Evolutionary conservation across 129 eudicot species (phyloP).

Genomic region (Tagetes patula): DNA sequence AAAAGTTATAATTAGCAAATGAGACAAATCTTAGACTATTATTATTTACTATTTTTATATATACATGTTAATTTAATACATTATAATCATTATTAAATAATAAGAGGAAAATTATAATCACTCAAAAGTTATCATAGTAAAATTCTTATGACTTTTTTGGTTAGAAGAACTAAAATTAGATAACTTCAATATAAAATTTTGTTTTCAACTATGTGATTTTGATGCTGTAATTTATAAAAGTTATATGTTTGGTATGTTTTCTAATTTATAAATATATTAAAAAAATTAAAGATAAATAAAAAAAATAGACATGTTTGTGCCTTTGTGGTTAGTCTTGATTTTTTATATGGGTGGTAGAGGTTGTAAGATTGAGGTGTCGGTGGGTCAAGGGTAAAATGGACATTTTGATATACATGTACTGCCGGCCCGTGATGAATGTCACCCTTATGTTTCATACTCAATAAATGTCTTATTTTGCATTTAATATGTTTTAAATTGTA

Average conservation of each 20-base stretch:
- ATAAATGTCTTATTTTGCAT: not conserved
- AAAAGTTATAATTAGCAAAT: too few species aligned
- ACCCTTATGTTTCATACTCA: conserved; percentile 18
- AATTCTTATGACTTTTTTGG: too few species aligned
- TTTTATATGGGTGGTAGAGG: not conserved
- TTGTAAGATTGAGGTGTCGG: conserved; percentile 40
- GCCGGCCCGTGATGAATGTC: conserved; percentile 39
- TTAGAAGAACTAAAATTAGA: too few species aligned
- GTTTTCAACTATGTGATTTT: not conserved
- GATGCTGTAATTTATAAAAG: not conserved
- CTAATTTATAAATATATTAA: not conserved
- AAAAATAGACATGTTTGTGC: not conserved
- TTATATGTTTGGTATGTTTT: not conserved
- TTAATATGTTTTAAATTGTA: not conserved
- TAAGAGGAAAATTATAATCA: too few species aligned
- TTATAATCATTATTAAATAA: too few species aligned
- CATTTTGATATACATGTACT: conserved; percentile 24
- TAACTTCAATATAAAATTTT: too few species aligned
- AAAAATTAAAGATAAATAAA: too few species aligned
- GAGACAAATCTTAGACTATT: too few species aligned
- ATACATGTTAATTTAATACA: too few species aligned
- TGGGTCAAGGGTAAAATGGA: conserved; percentile 44
- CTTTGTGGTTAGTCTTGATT: conserved; percentile 6
- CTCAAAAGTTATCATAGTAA: too few species aligned
- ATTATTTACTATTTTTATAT: too few species aligned